Evolutionary conservation across 2,329 filamentous ascomycete species (phyloP).

Genomic region (Dendryphion nanum): DNA sequence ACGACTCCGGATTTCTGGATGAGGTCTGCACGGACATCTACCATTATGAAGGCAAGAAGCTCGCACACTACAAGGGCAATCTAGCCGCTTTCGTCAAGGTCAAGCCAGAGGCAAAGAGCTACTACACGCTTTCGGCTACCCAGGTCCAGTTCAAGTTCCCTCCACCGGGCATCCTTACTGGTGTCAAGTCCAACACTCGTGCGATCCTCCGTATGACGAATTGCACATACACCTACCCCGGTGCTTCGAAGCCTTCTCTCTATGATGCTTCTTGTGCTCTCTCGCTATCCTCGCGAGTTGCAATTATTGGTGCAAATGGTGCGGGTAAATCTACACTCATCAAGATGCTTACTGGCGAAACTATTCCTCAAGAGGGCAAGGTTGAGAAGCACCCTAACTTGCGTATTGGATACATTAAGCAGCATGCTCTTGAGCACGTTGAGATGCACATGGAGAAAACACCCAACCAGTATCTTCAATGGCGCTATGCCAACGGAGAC

Average conservation of each 20-base stretch:
- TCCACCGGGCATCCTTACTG: conserved; percentile 86
- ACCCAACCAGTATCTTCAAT: conserved; percentile 97
- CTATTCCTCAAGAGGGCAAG: conserved; percentile 76
- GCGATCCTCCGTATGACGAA: conserved; percentile 94
- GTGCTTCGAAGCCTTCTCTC: conserved; percentile 81
- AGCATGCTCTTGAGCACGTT: conserved; percentile 97
- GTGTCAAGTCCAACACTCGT: conserved; percentile 92
- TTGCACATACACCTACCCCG: conserved; percentile 92
- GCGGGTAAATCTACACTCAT: conserved; percentile 98
- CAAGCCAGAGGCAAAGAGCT: conserved; percentile 93
- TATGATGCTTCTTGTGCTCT: conserved; percentile 83
- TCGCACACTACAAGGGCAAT: conserved; percentile 82
- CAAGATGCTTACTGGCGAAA: conserved; percentile 93
- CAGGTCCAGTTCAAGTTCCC: conserved; percentile 98
- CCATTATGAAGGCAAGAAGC: conserved; percentile 98
- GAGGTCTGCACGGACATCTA: conserved; percentile 98
- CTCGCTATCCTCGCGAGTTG: conserved; percentile 84
- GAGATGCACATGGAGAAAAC: conserved; percentile 99
- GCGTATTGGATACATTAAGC: conserved; percentile 99
- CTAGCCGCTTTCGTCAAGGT: conserved; percentile 80
- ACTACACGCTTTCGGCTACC: conserved; percentile 90
- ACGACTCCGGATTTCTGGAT: conserved; percentile 97
- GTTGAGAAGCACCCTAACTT: conserved; percentile 99
- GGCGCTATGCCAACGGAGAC: conserved; percentile 96
- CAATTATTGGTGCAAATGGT: conserved; percentile 96